phyloP scores from a whole-genome alignment of 225 moss, liverwort and hornwort species.

The Ulota crispa region DNA sequence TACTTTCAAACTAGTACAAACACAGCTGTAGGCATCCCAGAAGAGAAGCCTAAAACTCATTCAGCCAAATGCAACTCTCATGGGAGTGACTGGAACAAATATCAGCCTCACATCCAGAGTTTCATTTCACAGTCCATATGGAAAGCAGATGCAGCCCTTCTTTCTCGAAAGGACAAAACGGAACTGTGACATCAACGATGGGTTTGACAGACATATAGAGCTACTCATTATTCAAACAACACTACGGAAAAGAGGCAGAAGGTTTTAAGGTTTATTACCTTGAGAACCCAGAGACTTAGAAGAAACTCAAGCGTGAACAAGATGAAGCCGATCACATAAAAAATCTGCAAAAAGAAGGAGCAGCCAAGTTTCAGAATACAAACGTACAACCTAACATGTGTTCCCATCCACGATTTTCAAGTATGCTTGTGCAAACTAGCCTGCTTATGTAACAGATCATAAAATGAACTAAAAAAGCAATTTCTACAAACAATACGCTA shows the following conservation, averaged over 20 bases:
- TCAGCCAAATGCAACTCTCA: not conserved
- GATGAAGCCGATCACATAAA: slow-evolving; percentile 74
- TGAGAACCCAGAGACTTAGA: slow-evolving; percentile 69
- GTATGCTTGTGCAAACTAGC: too few relatives aligned
- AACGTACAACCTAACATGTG: not conserved
- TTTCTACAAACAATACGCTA: not conserved
- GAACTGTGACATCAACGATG: not conserved
- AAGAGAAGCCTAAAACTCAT: not conserved
- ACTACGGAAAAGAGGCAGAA: not conserved
- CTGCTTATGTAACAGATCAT: not conserved
- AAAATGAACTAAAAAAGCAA: not conserved
- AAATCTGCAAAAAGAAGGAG: slow-evolving; percentile 48
- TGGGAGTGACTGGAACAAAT: not conserved
- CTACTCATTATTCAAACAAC: not conserved
- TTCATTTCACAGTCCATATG: too few relatives aligned
- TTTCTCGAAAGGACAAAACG: not conserved
- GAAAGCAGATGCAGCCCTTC: not conserved
- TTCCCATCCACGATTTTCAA: not conserved
- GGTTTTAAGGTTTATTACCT: slow-evolving; percentile 33
- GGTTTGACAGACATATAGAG: not conserved
- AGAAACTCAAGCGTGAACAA: slow-evolving; percentile 61
- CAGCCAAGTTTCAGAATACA: not conserved
- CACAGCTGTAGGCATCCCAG: not conserved
- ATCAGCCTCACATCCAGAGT: not conserved
- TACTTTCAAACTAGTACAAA: not conserved